phyloP scores from a whole-genome alignment of 192 early-diverging fungal species.

The Linnemannia schmuckeri region DNA sequence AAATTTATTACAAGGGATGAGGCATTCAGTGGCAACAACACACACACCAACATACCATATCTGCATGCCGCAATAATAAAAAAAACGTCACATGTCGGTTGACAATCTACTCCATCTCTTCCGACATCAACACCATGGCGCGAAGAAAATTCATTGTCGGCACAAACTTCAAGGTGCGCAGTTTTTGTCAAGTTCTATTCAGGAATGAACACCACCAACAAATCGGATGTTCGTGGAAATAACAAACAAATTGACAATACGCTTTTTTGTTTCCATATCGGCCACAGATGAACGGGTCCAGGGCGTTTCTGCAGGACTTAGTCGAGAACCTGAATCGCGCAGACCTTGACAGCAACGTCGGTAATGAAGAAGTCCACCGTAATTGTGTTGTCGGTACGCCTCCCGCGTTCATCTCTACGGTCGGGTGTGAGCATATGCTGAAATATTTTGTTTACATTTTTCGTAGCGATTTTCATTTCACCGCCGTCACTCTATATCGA shows the following conservation, averaged over 20 bases:
- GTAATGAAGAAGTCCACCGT: constrained; percentile 56
- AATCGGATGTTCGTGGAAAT: neutral
- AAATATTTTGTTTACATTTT: neutral
- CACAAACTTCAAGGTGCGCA: constrained; percentile 93
- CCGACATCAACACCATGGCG: constrained; percentile 60
- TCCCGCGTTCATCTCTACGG: no score
- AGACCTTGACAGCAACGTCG: constrained; percentile 66
- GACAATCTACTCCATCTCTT: neutral
- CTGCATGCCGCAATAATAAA: neutral
- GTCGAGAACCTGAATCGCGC: constrained; percentile 80
- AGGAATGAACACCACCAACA: neutral
- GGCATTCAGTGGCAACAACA: neutral
- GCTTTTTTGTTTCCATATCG: neutral
- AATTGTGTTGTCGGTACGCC: neutral
- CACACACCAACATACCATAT: neutral
- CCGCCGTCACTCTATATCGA: constrained; percentile 91
- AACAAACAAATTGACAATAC: neutral
- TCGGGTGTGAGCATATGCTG: neutral
- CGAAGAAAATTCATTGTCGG: constrained; percentile 85
- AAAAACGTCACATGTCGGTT: neutral
- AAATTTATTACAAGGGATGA: neutral
- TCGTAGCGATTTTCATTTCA: constrained; percentile 93
- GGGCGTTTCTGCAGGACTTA: constrained; percentile 75
- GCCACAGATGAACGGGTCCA: constrained; percentile 90
- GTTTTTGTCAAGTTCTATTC: neutral